A percentile compares a stretch with the other conserved stretches of the same genome.
Evolutionary conservation across 345 rosid species (phyloP).

Genomic region (Sapria himalayana): DNA sequence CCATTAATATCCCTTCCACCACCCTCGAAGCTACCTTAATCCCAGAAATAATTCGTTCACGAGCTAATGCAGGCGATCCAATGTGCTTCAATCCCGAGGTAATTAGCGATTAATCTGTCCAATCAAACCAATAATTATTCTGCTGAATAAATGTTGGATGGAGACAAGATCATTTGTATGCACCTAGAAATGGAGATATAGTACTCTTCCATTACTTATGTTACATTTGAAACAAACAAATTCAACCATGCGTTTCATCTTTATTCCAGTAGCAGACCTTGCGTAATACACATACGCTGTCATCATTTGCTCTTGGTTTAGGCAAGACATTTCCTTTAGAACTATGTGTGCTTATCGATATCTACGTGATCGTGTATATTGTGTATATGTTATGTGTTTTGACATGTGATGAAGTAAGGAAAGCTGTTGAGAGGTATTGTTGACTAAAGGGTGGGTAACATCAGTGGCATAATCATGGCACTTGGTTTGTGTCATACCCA

Average conservation of each 20-base stretch:
- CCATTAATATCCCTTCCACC: constrained; percentile 11
- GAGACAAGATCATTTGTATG: too few species aligned
- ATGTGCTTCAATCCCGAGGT: constrained; percentile 20
- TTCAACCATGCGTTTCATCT: too few species aligned
- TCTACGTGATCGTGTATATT: too few species aligned
- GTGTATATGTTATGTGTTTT: not conserved
- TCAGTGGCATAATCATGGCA: constrained; percentile 52
- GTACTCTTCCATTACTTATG: too few species aligned
- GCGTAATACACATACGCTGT: too few species aligned
- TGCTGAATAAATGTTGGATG: not conserved
- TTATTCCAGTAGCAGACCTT: too few species aligned
- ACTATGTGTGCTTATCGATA: too few species aligned
- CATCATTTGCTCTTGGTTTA: too few species aligned
- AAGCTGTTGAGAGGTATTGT: constrained; percentile 59
- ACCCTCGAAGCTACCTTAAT: constrained; percentile 6
- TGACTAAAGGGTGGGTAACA: constrained; percentile 21
- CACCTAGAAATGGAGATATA: too few species aligned
- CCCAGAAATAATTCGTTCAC: constrained; percentile 9
- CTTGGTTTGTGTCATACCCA: constrained; percentile 31
- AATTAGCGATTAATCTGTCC: constrained; percentile 11
- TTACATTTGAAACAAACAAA: too few species aligned
- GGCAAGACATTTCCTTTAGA: too few species aligned
- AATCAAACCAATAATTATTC: not conserved
- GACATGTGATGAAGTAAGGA: not conserved
- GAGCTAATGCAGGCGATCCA: not conserved